Evolutionary conservation across 768 basidiomycete genomes (phyloP).

Genomic region (Pleurotus ostreatus): DNA sequence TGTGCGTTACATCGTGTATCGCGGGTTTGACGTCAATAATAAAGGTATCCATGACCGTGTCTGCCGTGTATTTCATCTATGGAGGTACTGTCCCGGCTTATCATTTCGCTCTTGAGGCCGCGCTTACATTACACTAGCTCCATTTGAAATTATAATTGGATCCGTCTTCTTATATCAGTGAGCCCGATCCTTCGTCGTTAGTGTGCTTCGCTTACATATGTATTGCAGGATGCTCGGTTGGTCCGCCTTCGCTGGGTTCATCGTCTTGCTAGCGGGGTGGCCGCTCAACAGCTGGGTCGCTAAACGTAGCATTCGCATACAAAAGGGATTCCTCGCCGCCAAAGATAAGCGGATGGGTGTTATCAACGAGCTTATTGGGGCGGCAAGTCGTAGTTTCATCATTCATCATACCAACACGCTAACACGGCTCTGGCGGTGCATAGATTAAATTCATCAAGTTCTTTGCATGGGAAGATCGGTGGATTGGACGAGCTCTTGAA

Average conservation of each 20-base stretch:
- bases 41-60: constrained; percentile 14
- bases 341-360: constrained; percentile 77
- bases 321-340: constrained; percentile 56
- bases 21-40: neutral
- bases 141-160: constrained; percentile 76
- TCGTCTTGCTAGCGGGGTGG: constrained; percentile 61
- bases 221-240: constrained; percentile 52
- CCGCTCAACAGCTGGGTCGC: constrained; percentile 71
- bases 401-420: neutral
- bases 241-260: constrained; percentile 74
- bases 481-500: constrained; percentile 64
- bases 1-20: neutral
- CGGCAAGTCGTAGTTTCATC: constrained; percentile 30
- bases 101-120: constrained; percentile 11
- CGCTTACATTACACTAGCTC: constrained; percentile 34
- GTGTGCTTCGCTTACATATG: neutral
- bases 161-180: constrained; percentile 75
- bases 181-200: too few relatives aligned
- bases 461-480: constrained; percentile 77
- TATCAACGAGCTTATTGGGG: constrained; percentile 72
- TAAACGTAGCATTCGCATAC: constrained; percentile 52
- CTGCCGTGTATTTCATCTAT: constrained; percentile 63
- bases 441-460: constrained; percentile 79
- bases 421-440: neutral
- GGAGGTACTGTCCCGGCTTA: constrained; percentile 37